Conservation (phyloP, 208 protist species). For the Trichomonas gallinae region DNA sequence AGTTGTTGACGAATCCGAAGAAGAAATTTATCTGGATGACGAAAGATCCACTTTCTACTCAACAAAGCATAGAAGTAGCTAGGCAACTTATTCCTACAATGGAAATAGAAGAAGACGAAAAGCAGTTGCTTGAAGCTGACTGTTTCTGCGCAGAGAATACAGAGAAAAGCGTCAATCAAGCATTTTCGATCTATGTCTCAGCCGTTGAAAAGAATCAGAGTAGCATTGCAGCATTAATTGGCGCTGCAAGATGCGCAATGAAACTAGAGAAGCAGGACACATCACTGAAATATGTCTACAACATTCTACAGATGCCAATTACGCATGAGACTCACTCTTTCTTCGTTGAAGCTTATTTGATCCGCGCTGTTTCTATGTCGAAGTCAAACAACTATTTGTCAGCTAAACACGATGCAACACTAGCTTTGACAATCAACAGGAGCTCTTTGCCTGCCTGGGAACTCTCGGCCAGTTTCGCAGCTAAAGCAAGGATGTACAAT, state of each 20-base stretch:
- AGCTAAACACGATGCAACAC: not conserved
- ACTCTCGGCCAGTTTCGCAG: not conserved
- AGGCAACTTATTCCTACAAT: not conserved
- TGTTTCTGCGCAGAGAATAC: not conserved
- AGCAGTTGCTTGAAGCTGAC: not conserved
- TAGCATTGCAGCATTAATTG: not conserved
- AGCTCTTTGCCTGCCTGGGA: not conserved
- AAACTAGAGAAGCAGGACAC: not conserved
- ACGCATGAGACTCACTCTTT: not conserved
- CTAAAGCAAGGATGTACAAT: not conserved
- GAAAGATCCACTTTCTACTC: not conserved
- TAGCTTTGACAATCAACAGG: not conserved
- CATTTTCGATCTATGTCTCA: not conserved
- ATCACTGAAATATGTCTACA: not conserved
- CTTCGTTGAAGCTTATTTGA: constrained; percentile 12
- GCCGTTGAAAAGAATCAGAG: not conserved
- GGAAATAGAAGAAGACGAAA: not conserved
- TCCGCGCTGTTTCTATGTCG: not conserved
- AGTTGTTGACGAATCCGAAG: not conserved
- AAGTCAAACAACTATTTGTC: not conserved
- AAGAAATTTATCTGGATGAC: not conserved
- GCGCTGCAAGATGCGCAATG: not conserved
- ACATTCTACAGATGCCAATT: not conserved
- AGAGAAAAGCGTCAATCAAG: not conserved
- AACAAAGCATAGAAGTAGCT: not conserved